Evolutionary conservation across 2,329 filamentous ascomycete species (phyloP), one percentile per base, ranked within the genome.

Genomic region (Sordariomycetes sp.): DNA sequence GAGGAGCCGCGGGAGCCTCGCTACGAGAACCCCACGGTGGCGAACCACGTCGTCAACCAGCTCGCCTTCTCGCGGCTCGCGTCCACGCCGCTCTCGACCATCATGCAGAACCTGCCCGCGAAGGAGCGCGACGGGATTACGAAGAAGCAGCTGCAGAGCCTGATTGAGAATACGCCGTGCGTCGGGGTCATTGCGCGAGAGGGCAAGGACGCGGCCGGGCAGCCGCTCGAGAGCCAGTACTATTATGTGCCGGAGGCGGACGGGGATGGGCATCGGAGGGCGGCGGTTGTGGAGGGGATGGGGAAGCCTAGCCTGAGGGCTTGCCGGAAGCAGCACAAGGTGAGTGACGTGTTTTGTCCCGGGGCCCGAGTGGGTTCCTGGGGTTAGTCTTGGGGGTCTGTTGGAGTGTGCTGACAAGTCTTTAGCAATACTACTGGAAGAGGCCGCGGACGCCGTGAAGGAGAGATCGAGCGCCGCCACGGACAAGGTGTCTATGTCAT

Each of bases 291-390:
- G 1, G 85, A 91, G 62, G 89, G 89, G 56, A 75, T 96, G 68
- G 81, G 90, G 58, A 96, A 95, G 72, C 92, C 91, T 51, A 94
- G 90, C 64, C 74, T 99, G 65, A 80, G 94, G 62, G 86, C 85
- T 66, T 96, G 94, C 67, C 82, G 94, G 66, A 97, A 96, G 74
- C 89, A 94, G 68, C 94, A 99, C 72, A 97, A 97, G 89, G 92
- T 97, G 80, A 67, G 76, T 50, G 24, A 2, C n/a, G n/a, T 50
- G 35, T n/a, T n/a, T n/a, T n/a, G n/a, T n/a, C n/a, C n/a, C 34
- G 20, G 32, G 35, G 34, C 28, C 28, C 8, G 28, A 32, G 28
- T 3, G 3, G 4, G 28, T 32, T 32, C n/a, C n/a, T n/a, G n/a
- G n/a, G n/a, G n/a, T n/a, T n/a, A n/a, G n/a, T n/a, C n/a, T n/a